A percentile compares a stretch with the other conserved stretches of the same genome.
phyloP scores from a whole-genome alignment of 2,329 filamentous ascomycete species.

The Colletotrichum abscissum region DNA sequence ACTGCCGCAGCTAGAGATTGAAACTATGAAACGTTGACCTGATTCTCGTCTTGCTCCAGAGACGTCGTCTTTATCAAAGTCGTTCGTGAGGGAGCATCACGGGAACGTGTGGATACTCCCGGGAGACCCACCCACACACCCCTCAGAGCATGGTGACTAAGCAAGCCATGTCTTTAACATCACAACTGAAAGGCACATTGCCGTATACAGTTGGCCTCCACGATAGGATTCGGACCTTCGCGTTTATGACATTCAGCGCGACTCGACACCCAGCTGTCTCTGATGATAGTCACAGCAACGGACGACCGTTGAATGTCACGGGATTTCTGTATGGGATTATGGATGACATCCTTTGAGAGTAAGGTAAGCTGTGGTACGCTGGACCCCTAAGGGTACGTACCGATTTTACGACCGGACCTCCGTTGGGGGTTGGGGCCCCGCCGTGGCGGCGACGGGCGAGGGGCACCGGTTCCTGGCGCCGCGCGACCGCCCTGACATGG shows the following conservation, averaged over 20 bases:
- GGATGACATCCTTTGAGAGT: background rate
- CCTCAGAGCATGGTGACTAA: background rate
- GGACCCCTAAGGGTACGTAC: background rate
- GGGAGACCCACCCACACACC: background rate
- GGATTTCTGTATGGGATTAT: background rate
- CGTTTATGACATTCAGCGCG: constrained; percentile 17
- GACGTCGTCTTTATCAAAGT: background rate
- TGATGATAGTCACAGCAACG: background rate
- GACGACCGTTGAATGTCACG: background rate
- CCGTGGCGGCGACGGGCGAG: background rate
- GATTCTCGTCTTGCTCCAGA: background rate
- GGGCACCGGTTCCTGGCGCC: constrained; percentile 31
- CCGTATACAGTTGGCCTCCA: background rate
- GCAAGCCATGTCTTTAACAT: background rate
- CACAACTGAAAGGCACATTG: background rate
- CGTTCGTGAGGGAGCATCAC: background rate
- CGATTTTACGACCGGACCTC: constrained; percentile 22
- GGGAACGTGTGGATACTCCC: background rate
- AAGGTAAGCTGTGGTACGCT: background rate
- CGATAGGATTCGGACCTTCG: constrained; percentile 10
- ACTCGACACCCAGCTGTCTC: background rate
- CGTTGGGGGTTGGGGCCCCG: constrained; percentile 27
- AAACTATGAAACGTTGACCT: background rate
- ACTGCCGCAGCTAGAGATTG: background rate
- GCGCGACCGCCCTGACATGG: constrained; percentile 29